These are phyloP conservation scores for Globisporangium mamillatum DNA, from an alignment of 352 stramenopile species.

Conservation along the genomic window DNA sequence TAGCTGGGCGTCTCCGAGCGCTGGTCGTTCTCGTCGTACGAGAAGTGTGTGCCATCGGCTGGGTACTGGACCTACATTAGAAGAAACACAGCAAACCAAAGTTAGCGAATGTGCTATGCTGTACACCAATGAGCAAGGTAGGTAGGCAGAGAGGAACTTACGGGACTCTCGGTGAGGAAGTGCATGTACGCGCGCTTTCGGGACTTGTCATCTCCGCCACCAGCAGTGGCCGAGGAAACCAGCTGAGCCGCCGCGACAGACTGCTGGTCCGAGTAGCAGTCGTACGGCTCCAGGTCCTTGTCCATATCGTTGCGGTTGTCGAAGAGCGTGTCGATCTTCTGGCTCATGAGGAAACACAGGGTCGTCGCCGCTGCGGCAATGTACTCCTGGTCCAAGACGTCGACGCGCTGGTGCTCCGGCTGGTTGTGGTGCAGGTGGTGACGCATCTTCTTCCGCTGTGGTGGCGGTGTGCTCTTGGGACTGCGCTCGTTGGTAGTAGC, in stretches of 20 bases:
- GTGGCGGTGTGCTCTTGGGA: conserved; percentile 15
- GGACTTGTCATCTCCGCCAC: conserved; percentile 23
- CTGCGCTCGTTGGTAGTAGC: conserved; percentile 4
- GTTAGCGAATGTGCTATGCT: background rate
- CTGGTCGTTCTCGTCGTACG: conserved; percentile 28
- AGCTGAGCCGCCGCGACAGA: background rate
- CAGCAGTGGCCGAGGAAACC: background rate
- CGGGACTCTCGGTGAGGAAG: conserved; percentile 61
- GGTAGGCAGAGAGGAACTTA: conserved; percentile 18
- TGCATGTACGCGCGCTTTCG: conserved; percentile 77
- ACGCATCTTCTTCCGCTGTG: conserved; percentile 57
- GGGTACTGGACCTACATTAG: conserved; percentile 14
- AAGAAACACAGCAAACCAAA: background rate
- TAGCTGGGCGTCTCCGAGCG: conserved; percentile 41
- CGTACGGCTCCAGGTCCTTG: conserved; percentile 64
- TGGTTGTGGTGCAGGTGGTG: conserved; percentile 25
- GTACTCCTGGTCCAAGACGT: conserved; percentile 73
- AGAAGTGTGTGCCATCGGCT: conserved; percentile 30
- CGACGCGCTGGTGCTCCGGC: conserved; percentile 22
- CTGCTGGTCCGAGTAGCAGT: conserved; percentile 54
- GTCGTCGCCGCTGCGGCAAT: conserved; percentile 77
- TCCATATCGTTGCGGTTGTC: conserved; percentile 50
- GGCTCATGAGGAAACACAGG: conserved; percentile 80
- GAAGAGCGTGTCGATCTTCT: conserved; percentile 82
- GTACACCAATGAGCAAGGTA: background rate